Conservation (phyloP, 495 filamentous ascomycete genomes). For the Podospora sp. region DNA sequence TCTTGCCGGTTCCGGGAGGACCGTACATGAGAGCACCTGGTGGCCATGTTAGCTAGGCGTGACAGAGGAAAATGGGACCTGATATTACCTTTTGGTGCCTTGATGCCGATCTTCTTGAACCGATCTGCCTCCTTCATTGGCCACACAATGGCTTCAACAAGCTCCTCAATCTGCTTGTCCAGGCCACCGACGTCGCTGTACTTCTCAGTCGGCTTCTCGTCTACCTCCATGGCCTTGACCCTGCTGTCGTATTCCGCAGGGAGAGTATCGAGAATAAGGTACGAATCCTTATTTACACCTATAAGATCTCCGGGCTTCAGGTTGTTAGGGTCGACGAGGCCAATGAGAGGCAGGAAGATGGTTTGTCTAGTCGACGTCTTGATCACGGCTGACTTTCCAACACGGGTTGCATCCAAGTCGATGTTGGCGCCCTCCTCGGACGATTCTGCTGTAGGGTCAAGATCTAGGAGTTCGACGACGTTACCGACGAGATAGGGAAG, state of each 20-base stretch:
- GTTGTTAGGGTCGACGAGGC: constrained; percentile 90
- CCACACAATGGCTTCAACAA: constrained; percentile 99
- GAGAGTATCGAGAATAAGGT: constrained; percentile 96
- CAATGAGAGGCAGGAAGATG: constrained; percentile 97
- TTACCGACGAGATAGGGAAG: constrained; percentile 98
- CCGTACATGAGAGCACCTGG: constrained; percentile 97
- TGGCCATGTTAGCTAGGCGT: constrained; percentile 1
- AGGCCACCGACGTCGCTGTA: constrained; percentile 97
- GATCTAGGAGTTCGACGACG: constrained; percentile 93
- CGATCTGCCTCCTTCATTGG: constrained; percentile 99
- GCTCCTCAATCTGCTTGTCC: constrained; percentile 99
- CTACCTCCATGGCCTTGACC: constrained; percentile 99
- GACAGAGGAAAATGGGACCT: background rate
- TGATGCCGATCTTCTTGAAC: constrained; percentile 99
- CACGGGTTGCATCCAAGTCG: constrained; percentile 93
- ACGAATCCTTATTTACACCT: constrained; percentile 98
- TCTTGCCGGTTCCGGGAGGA: constrained; percentile 95
- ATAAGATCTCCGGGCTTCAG: constrained; percentile 95
- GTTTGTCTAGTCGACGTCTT: constrained; percentile 99
- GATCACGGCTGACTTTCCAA: constrained; percentile 98
- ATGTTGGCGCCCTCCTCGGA: constrained; percentile 98
- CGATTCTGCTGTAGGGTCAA: constrained; percentile 94
- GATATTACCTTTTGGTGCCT: constrained; percentile 90
- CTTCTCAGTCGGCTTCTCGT: constrained; percentile 99
- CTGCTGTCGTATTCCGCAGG: constrained; percentile 99